These are phyloP conservation scores for Tetrapyrgos nigripes DNA, from an alignment of 1,284 basidiomycete species.

Conservation along the genomic window DNA sequence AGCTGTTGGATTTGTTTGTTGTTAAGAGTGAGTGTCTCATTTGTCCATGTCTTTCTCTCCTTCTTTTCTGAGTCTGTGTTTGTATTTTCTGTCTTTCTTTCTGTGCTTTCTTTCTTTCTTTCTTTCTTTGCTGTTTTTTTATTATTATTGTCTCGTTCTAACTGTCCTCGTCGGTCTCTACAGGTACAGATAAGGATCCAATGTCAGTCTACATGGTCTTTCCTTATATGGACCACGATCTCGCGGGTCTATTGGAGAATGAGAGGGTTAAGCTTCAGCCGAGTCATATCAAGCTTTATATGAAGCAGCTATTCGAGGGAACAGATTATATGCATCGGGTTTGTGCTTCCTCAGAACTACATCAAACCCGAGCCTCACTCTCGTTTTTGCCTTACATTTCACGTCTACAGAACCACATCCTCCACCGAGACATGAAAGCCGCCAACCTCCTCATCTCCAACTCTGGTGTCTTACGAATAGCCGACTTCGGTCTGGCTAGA, in stretches of 20 bases:
- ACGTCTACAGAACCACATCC: slow-evolving; percentile 80
- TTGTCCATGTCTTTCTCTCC: neutral
- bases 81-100: slow-evolving; percentile 1
- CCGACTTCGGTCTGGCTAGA: slow-evolving; percentile 96
- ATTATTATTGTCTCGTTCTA: too few relatives aligned
- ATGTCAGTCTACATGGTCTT: slow-evolving; percentile 98
- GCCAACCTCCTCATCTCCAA: slow-evolving; percentile 97
- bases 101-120: slow-evolving; percentile 1
- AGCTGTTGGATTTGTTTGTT: slow-evolving; percentile 93
- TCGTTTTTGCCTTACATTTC: slow-evolving; percentile 12
- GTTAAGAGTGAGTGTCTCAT: slow-evolving; percentile 63
- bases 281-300: slow-evolving; percentile 94
- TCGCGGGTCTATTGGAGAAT: slow-evolving; percentile 94
- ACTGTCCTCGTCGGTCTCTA: neutral
- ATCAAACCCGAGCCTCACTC: too few relatives aligned
- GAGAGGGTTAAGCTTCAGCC: slow-evolving; percentile 81
- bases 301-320: slow-evolving; percentile 94
- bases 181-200: slow-evolving; percentile 69
- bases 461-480: slow-evolving; percentile 84
- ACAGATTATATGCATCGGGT: slow-evolving; percentile 95
- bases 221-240: slow-evolving; percentile 99
- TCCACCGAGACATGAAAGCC: slow-evolving; percentile 99
- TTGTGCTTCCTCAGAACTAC: slow-evolving; percentile 28
- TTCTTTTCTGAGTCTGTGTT: too few relatives aligned
- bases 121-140: too few relatives aligned